These are phyloP conservation scores for Fraxinus sp. DNA, from an alignment of 305 asterid genomes.

Conservation along the genomic window DNA sequence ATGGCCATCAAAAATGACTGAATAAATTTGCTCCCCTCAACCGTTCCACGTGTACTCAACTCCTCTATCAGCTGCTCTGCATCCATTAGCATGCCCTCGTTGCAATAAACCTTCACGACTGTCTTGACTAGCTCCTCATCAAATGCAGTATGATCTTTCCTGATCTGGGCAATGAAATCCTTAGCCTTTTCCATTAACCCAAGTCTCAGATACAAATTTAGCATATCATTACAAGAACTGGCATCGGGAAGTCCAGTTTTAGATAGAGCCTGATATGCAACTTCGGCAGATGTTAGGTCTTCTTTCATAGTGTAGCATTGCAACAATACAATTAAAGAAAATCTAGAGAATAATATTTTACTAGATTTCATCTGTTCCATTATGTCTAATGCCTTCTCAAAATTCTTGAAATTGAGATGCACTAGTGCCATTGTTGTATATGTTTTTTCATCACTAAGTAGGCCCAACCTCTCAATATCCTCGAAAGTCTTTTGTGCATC, in stretches of 20 bases:
- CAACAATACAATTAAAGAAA: constrained; percentile 58
- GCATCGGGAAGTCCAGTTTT: constrained; percentile 62
- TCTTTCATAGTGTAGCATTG: constrained; percentile 59
- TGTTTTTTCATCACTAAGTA: constrained; percentile 65
- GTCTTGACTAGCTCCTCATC: constrained; percentile 69
- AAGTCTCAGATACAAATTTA: constrained; percentile 58
- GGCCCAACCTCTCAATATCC: constrained; percentile 61
- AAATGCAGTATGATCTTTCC: constrained; percentile 59
- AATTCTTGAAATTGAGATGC: constrained; percentile 63
- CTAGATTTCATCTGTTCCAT: constrained; percentile 70
- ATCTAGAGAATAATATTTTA: constrained; percentile 59
- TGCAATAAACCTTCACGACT: constrained; percentile 66
- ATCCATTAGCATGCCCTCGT: constrained; percentile 69
- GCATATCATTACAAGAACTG: constrained; percentile 58
- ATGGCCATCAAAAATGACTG: constrained; percentile 43
- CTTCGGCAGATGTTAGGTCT: constrained; percentile 76
- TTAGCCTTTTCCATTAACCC: constrained; percentile 68
- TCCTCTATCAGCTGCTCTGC: constrained; percentile 55
- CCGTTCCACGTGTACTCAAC: constrained; percentile 35
- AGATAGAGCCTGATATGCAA: constrained; percentile 58
- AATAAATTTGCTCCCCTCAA: constrained; percentile 44
- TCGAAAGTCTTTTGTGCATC: constrained; percentile 77
- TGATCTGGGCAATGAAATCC: constrained; percentile 54
- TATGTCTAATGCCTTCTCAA: constrained; percentile 64
- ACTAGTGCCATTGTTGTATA: constrained; percentile 92